Percentiles rank a stretch among this genome's conserved stretches.
phyloP scores from a whole-genome alignment of 2,329 filamentous ascomycete genomes.

The Pseudogymnoascus pannorum region DNA sequence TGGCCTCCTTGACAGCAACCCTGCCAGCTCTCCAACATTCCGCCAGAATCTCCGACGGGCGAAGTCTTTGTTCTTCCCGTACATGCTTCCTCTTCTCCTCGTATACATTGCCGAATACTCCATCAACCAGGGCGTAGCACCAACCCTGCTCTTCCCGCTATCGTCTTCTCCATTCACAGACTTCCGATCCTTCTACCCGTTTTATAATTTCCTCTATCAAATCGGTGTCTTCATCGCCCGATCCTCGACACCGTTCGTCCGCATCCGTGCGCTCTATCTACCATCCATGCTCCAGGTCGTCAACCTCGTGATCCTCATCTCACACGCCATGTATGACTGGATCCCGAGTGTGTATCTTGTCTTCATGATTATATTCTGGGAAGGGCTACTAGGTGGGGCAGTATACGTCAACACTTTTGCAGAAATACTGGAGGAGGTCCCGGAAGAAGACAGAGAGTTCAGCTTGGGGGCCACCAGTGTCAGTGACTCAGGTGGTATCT shows the following conservation, averaged over 20 bases:
- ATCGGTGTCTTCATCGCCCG: constrained; percentile 90
- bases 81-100: constrained; percentile 84
- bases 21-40: constrained; percentile 28
- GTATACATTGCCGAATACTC: constrained; percentile 97
- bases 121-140: constrained; percentile 90
- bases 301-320: constrained; percentile 66
- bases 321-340: constrained; percentile 73
- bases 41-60: constrained; percentile 56
- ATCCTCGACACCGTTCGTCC: constrained; percentile 80
- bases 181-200: constrained; percentile 85
- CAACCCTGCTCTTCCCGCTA: constrained; percentile 82
- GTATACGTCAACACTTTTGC: constrained; percentile 97
- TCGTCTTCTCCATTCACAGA: constrained; percentile 66
- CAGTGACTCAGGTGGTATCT: constrained; percentile 86
- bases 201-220: constrained; percentile 93
- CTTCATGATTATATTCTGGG: constrained; percentile 84
- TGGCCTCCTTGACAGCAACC: constrained; percentile 20
- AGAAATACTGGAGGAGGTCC: constrained; percentile 80
- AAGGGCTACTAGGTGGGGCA: constrained; percentile 79
- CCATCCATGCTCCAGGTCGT: constrained; percentile 74
- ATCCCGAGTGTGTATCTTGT: constrained; percentile 82
- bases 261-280: constrained; percentile 72
- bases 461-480: constrained; percentile 84
- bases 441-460: constrained; percentile 75
- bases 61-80: constrained; percentile 62